Conservation (phyloP, 2,329 filamentous ascomycete species). For the Capronia coronata region DNA sequence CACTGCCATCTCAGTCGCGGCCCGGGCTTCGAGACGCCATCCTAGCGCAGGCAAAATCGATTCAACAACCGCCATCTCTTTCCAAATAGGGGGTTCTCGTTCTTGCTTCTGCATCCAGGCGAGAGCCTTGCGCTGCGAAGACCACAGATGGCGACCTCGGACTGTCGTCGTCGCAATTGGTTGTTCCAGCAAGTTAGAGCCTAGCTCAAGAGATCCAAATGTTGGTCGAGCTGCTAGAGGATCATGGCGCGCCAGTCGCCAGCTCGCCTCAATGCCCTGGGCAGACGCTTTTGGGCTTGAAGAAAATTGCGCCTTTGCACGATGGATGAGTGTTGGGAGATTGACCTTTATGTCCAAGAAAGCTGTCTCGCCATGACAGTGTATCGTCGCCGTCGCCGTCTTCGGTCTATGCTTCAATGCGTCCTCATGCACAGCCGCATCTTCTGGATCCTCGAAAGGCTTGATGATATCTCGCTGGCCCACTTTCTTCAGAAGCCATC, state of each 20-base stretch:
- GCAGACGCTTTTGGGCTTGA: conserved; percentile 13
- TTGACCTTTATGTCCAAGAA: conserved; percentile 36
- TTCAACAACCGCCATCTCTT: conserved; percentile 54
- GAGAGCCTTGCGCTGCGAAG: conserved; percentile 51
- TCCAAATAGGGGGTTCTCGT: conserved; percentile 36
- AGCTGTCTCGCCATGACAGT: conserved; percentile 11
- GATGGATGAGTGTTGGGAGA: conserved; percentile 39
- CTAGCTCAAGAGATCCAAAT: conserved; percentile 8
- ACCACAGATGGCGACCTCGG: conserved; percentile 36
- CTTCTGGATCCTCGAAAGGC: conserved; percentile 47
- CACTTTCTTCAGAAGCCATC: conserved; percentile 16
- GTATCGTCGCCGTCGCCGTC: conserved; percentile 36
- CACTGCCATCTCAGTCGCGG: conserved; percentile 33
- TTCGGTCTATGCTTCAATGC: conserved; percentile 44
- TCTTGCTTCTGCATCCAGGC: conserved; percentile 57
- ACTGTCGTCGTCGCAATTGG: not conserved
- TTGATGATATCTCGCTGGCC: conserved; percentile 32
- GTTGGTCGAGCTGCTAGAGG: conserved; percentile 6
- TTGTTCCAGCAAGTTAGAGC: conserved; percentile 5
- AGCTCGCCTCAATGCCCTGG: conserved; percentile 1
- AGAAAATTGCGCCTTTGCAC: conserved; percentile 36
- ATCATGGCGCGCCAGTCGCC: conserved; percentile 25
- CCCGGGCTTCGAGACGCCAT: conserved; percentile 53
- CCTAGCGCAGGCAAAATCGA: conserved; percentile 44
- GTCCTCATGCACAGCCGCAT: conserved; percentile 47